Evolutionary conservation across 352 stramenopile species (phyloP), one percentile per base, ranked within the genome.

Genomic region (Phytophthora fragariaefolia): DNA sequence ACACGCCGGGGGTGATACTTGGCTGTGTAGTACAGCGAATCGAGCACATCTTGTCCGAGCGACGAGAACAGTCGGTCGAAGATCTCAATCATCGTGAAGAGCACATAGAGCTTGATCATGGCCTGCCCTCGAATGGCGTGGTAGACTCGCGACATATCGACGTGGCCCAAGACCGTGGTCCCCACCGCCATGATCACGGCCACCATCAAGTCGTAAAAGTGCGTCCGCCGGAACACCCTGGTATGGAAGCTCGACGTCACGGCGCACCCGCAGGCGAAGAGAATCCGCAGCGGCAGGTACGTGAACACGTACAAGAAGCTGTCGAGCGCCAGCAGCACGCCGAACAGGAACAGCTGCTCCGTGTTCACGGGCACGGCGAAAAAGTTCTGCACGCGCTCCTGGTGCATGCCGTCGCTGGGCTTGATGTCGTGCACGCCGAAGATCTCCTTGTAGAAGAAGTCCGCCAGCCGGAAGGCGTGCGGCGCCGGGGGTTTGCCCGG

Each of bases 41-140:
- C 96, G 42, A 99, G 81, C 51, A 98, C 91, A 81, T 99, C 97
- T 69, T 99, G 97, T 42, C 97, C 97, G 28, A 99, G 90, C 2
- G 92, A 98, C 50, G 90, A 97, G 72, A 99, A 93, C 23, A 99
- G 79, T 17, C 97, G 87, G 75, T 99, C 97, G 67, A 99, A 98
- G 46, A 99, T 98, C 79, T 99, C 97, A 20, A 99, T 95, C 83
- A 99, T 99, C 9, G 95, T 98, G 67, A 98, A 98, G 26, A 99
- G 71, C 40, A 99, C 95, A 74, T 99, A 99, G 4, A 99, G 85
- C 74, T 99, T 99, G 58, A 99, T 98, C 90, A 99, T 98, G 15
- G 92, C 92, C 71, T 99, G 96, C n/a, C 94, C 94, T 17, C 97
- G 85, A 70, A 99, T 99, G 65, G 95, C 97, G 79, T 99, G 97